A percentile compares a stretch with the other conserved stretches of the same genome.
Evolutionary conservation across 2,329 filamentous ascomycete genomes (phyloP).

Genomic region (Epichloe typhina): DNA sequence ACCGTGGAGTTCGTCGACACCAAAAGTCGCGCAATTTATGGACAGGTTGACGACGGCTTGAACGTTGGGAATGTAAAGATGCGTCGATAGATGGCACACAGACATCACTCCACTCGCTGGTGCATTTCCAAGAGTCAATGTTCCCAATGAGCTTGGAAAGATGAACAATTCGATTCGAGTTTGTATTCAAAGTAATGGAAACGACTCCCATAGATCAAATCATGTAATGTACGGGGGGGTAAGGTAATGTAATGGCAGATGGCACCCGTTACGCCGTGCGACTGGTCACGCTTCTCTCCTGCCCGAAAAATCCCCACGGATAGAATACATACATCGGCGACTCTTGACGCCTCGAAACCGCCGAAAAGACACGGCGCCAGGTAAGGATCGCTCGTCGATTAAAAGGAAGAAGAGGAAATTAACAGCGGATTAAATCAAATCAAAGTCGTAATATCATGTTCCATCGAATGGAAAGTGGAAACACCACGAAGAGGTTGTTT

Average conservation of each 20-base stretch:
- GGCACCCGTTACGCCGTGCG: constrained; percentile 7
- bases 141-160: background rate
- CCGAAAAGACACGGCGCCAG: constrained; percentile 3
- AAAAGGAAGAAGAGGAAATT: background rate
- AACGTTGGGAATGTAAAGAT: no score
- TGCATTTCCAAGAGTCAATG: no score
- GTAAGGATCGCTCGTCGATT: background rate
- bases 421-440: background rate
- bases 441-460: constrained; percentile 9
- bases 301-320: constrained; percentile 1
- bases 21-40: background rate
- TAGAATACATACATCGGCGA: constrained; percentile 11
- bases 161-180: background rate
- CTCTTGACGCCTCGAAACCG: constrained; percentile 5
- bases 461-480: constrained; percentile 1
- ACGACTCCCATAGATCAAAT: background rate
- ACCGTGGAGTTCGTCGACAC: background rate
- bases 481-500: background rate
- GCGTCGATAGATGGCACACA: no score
- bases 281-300: background rate
- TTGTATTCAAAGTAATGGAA: background rate
- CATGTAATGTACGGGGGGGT: background rate
- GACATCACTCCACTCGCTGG: no score
- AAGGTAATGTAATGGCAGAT: background rate
- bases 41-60: no score